Base-by-base conservation (phyloP, 768 basidiomycete species). In the Lyophyllum semitale region DNA sequence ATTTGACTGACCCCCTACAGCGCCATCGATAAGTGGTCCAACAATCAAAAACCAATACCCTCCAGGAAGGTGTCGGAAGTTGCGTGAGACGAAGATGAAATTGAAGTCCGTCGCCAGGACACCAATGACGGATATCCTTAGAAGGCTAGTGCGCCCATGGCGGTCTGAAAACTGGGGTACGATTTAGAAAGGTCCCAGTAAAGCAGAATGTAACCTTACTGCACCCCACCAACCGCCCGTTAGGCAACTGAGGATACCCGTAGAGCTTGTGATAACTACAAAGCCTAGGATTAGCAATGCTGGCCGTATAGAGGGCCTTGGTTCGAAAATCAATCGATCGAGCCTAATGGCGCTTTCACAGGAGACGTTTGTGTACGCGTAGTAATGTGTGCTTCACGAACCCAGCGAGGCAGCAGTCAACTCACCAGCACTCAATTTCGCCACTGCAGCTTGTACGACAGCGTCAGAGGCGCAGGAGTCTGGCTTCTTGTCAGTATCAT, bases 201-300 rank as follows among this genome's bases (percentile, higher is more conserved):
- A 17, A 45, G 38, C 2, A 76, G n/a, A n/a, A n/a, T n/a, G n/a
- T n/a, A n/a, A n/a, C n/a, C 87, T 68, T 69, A 89, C 88, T 48
- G 87, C 79, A 52, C 89, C 88, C 94, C 94, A 96, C 83, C 86
- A 95, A 2, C 83, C 91, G 11, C 88, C 86, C 2, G 92, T 93
- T 30, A 95, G 64, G 58, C 90, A 89, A 29, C 84, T 80, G 30
- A 96, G 73, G 48, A 92, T 68, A 8, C 94, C 94, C 73, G 83
- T 84, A 8, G 79, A 74, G 2, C 85, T 75, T 0, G 82, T 70
- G 65, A 90, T 85, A 20, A 79, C 89, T 92, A 60, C 18, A 52
- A n/a, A 22, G 43, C 42, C 53, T 55, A 49, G 61, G 29, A 59
- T 53, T 23, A 15, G 18, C 13, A n/a, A 48, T 12, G n/a, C 15